A percentile compares a stretch with the other conserved stretches of the same genome.
phyloP scores from a whole-genome alignment of 352 stramenopile species.

The Pythium monospermum region DNA sequence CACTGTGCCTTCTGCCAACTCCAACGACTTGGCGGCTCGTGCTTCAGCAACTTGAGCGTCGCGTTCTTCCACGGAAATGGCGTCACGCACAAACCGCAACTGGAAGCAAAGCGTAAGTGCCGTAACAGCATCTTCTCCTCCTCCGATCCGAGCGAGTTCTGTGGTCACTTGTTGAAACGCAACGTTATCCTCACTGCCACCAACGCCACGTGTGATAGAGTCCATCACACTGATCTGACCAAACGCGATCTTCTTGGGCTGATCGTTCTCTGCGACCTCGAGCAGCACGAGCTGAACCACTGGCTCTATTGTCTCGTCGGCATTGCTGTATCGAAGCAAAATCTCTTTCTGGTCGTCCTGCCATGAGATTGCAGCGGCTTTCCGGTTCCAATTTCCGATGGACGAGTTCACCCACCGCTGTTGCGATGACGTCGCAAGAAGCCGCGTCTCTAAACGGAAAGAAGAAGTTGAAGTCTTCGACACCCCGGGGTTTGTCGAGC shows the following conservation, averaged over 20 bases:
- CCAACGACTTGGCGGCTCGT: slow-evolving; percentile 15
- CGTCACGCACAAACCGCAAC: slow-evolving; percentile 19
- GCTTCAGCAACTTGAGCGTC: slow-evolving; percentile 13
- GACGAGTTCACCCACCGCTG: slow-evolving; percentile 8
- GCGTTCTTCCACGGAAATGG: slow-evolving; percentile 21
- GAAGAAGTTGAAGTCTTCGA: too few species aligned
- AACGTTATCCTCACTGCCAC: background rate
- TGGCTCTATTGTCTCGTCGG: slow-evolving; percentile 20
- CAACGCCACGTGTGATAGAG: slow-evolving; percentile 4
- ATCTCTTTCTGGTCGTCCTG: slow-evolving; percentile 3
- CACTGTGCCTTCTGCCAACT: slow-evolving; percentile 35
- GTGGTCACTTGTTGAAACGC: slow-evolving; percentile 5
- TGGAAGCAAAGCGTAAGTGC: slow-evolving; percentile 11
- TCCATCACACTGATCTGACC: slow-evolving; percentile 24
- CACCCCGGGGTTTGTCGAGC: background rate
- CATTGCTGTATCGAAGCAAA: slow-evolving; percentile 27
- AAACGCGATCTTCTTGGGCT: slow-evolving; percentile 19
- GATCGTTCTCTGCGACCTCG: slow-evolving; percentile 3
- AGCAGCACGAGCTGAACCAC: slow-evolving; percentile 29
- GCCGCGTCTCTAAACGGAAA: slow-evolving; percentile 12
- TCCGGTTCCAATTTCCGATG: slow-evolving; percentile 2
- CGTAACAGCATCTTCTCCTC: background rate
- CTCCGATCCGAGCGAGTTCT: background rate
- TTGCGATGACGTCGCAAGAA: background rate
- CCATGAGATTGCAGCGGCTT: slow-evolving; percentile 14